These are phyloP conservation scores for Starmerella kuoi DNA, from an alignment of 805 yeast species.

Conservation along the genomic window DNA sequence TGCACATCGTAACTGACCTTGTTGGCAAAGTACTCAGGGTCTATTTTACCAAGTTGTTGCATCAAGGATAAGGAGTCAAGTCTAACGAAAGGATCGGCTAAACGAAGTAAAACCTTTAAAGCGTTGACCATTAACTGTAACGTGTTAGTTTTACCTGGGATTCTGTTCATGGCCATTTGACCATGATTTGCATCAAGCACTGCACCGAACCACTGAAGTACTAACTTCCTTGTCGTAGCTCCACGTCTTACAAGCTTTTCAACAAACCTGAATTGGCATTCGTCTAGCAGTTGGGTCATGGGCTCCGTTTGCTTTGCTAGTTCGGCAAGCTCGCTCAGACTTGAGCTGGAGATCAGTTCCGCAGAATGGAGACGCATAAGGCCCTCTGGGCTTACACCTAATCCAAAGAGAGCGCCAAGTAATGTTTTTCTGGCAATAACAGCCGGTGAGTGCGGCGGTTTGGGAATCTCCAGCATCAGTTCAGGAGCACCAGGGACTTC, in stretches of 20 bases:
- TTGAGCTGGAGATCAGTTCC: conserved; percentile 21
- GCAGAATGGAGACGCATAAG: conserved; percentile 27
- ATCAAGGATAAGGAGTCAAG: conserved; percentile 27
- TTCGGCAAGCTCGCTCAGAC: conserved; percentile 30
- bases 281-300: conserved; percentile 39
- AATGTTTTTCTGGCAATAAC: conserved; percentile 5
- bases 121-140: conserved; percentile 78
- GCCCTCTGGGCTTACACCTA: neutral
- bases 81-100: conserved; percentile 77
- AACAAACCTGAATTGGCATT: conserved; percentile 43
- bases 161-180: conserved; percentile 69
- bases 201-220: conserved; percentile 58
- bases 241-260: conserved; percentile 70
- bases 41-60: conserved; percentile 64
- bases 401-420: conserved; percentile 5
- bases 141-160: conserved; percentile 50
- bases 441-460: conserved; percentile 1
- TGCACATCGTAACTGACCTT: conserved; percentile 45
- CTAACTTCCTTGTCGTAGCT: conserved; percentile 44
- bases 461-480: conserved; percentile 2
- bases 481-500: conserved; percentile 6
- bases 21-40: conserved; percentile 52
- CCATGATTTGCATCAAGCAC: conserved; percentile 74
- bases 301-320: conserved; percentile 25
- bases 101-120: conserved; percentile 49